These are phyloP conservation scores for Metschnikowia vanudenii DNA, from an alignment of 805 yeast genomes.

Conservation along the genomic window DNA sequence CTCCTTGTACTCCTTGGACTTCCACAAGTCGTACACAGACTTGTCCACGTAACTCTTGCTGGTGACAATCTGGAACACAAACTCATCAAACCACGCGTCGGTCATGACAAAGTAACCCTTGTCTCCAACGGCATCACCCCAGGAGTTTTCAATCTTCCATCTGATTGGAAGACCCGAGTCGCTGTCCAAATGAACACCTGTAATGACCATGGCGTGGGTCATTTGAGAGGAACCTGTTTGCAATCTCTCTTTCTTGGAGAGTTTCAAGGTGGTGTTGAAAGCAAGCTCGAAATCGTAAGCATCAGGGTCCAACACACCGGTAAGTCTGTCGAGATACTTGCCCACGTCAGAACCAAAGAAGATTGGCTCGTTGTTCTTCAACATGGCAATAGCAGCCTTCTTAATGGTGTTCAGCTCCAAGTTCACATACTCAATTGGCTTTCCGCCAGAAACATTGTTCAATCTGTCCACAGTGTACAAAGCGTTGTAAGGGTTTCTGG, in stretches of 20 bases:
- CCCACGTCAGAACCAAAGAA: conserved; percentile 93
- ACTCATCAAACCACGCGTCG: conserved; percentile 45
- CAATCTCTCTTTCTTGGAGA: conserved; percentile 65
- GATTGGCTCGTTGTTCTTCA: conserved; percentile 72
- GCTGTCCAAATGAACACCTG: conserved; percentile 74
- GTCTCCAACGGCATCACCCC: conserved; percentile 43
- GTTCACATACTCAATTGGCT: conserved; percentile 69
- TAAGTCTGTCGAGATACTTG: conserved; percentile 57
- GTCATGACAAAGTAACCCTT: conserved; percentile 45
- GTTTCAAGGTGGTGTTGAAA: conserved; percentile 51
- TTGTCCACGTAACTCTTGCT: conserved; percentile 36
- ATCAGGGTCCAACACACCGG: conserved; percentile 72
- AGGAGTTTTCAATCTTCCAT: conserved; percentile 46
- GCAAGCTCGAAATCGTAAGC: conserved; percentile 65
- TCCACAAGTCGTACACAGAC: conserved; percentile 36
- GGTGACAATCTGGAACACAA: conserved; percentile 43
- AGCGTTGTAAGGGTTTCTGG: conserved; percentile 66
- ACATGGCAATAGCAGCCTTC: conserved; percentile 60
- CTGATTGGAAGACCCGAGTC: conserved; percentile 36
- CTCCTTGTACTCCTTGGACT: conserved; percentile 28
- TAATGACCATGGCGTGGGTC: conserved; percentile 90
- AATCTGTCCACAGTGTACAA: conserved; percentile 70
- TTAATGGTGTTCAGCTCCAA: conserved; percentile 59
- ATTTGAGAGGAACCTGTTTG: conserved; percentile 67
- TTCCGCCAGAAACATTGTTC: conserved; percentile 72